These are phyloP conservation scores for Aspergillus fructus DNA, from an alignment of 2,329 filamentous ascomycete genomes.

Conservation along the genomic window DNA sequence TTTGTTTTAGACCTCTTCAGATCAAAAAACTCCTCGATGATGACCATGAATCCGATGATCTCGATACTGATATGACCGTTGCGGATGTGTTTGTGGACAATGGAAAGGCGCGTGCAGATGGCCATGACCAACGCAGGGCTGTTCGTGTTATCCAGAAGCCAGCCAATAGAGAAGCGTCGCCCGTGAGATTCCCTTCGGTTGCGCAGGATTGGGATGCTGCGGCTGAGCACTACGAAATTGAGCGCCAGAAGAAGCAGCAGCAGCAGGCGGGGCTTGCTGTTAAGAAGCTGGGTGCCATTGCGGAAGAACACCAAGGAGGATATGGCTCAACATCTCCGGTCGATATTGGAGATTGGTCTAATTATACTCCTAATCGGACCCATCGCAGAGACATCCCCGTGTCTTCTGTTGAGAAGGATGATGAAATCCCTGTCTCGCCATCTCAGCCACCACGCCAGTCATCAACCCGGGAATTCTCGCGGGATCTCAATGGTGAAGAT, in stretches of 20 bases:
- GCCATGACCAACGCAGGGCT: constrained; percentile 34
- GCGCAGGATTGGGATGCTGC: constrained; percentile 36
- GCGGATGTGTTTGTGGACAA: constrained; percentile 40
- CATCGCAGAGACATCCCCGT: constrained; percentile 25
- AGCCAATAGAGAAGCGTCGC: constrained; percentile 12
- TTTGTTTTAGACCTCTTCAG: constrained; percentile 28
- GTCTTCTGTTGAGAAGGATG: constrained; percentile 26
- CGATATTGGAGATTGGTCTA: background rate
- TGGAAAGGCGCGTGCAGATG: constrained; percentile 34
- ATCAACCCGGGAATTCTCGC: background rate
- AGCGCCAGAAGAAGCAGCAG: constrained; percentile 14
- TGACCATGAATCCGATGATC: constrained; percentile 30
- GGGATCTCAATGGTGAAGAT: background rate
- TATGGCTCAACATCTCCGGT: background rate
- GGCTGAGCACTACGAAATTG: constrained; percentile 19
- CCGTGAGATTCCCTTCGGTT: constrained; percentile 35
- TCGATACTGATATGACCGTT: constrained; percentile 34
- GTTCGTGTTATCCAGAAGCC: constrained; percentile 38
- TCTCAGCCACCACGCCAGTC: constrained; percentile 7
- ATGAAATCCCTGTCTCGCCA: constrained; percentile 21
- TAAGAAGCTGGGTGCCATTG: constrained; percentile 20
- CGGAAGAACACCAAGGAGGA: constrained; percentile 13
- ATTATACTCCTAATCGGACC: background rate
- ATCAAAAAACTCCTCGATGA: constrained; percentile 42
- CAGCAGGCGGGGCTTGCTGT: constrained; percentile 3